Base-by-base conservation (phyloP, 2,329 filamentous ascomycete genomes). In the Calonectria pseudoreteaudii region DNA sequence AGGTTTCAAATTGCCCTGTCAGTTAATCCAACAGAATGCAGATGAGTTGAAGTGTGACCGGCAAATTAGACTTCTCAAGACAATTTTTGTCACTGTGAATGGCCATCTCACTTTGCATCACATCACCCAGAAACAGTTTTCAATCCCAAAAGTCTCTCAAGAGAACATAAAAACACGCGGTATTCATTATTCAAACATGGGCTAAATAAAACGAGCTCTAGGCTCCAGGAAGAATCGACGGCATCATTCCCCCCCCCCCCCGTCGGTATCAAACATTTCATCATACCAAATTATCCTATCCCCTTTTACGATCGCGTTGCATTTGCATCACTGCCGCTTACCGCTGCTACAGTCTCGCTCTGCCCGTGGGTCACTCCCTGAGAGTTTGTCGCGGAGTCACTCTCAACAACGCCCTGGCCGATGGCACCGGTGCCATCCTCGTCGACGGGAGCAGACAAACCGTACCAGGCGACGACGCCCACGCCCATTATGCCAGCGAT, bases 401-500 rank as follows among this genome's bases (percentile, higher is more conserved):
- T 71, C 16, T 79, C 73, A n/a, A 80, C 53, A 28, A 80, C 62
- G 11, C 78, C 77, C 26, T 71, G 60, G 8, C 78, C 65, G 9
- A 79, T 50, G 47, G 68, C 65, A 34, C 77, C 76, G 8, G 74
- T 60, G 30, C 68, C 75, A 16, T 73, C 71, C n/a, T 80, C 77
- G 23, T 62, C 56, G 26, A 66, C 65, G 10, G 74, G 70, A 1
- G 70, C 53, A 28, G 76, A 70, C 44, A 81, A 75, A 16, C 92
- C 93, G 83, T 94, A 96, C 84, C 93, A 93, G 2, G 88, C 89
- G 71, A 97, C 92, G 30, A 92, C 90, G 0, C 84, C 87, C 77
- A 95, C 87, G 16, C 94, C 94, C 10, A 94, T 79, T 62, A 95
- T 87, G 5, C 94, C 95, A 5, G 89, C 89, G 6, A 96, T 77